Conservation (phyloP, 2,329 filamentous ascomycete genomes). For the Fusarium sp. region DNA sequence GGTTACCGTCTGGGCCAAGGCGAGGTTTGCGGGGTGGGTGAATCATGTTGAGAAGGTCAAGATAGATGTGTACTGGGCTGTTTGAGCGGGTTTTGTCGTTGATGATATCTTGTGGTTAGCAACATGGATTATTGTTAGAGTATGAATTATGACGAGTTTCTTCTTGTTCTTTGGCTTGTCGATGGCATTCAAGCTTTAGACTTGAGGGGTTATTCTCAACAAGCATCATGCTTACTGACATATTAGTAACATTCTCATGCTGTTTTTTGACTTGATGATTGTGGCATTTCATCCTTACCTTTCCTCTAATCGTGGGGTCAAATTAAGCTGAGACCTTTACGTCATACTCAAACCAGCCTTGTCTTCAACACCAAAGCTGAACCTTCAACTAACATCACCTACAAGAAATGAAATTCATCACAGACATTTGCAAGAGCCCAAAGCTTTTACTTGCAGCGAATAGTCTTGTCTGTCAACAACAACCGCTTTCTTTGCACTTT, state of each 20-base stretch:
- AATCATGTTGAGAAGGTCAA: constrained; percentile 62
- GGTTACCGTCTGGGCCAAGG: constrained; percentile 70
- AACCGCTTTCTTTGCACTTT: not conserved
- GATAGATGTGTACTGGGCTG: constrained; percentile 69
- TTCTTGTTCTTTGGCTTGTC: not conserved
- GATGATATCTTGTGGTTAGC: not conserved
- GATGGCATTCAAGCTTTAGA: not conserved
- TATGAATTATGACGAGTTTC: constrained; percentile 5
- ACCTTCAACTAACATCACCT: not conserved
- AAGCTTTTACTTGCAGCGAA: constrained; percentile 6
- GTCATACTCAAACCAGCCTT: constrained; percentile 13
- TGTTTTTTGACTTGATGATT: no score
- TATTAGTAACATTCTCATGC: no score
- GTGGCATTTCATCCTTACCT: constrained; percentile 2
- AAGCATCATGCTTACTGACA: no score
- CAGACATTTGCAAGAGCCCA: constrained; percentile 9
- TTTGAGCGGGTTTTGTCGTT: constrained; percentile 43
- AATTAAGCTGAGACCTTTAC: constrained; percentile 5
- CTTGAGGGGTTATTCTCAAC: no score
- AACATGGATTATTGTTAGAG: not conserved
- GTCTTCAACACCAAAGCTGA: not conserved
- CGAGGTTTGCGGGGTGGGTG: constrained; percentile 65
- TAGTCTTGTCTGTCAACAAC: constrained; percentile 4
- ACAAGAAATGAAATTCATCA: constrained; percentile 27
- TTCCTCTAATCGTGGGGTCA: constrained; percentile 2